A percentile compares a stretch with the other conserved stretches of the same genome.
These are phyloP conservation scores for Stellera chamaejasme DNA, from an alignment of 345 rosid species.

Conservation along the genomic window DNA sequence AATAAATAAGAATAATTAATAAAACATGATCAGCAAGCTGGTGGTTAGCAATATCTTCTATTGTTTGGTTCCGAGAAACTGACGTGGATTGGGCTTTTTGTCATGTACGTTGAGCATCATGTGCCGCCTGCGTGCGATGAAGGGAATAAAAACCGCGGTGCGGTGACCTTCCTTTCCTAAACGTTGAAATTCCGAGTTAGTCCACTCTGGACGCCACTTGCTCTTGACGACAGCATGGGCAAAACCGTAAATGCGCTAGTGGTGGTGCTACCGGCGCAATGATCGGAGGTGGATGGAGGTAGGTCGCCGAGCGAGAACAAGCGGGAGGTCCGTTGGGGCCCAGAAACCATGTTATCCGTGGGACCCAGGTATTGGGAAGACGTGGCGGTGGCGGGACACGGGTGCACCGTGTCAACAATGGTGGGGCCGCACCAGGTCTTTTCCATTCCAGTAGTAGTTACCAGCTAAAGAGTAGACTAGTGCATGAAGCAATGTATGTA, in stretches of 20 bases:
- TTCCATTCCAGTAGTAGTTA: slow-evolving; percentile 1
- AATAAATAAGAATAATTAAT: no score
- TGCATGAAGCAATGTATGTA: no score
- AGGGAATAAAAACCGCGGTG: slow-evolving; percentile 10
- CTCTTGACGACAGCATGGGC: not conserved
- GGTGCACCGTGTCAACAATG: slow-evolving; percentile 13
- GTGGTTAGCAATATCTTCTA: no score
- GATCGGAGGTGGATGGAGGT: slow-evolving; percentile 16
- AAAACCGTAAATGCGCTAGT: not conserved
- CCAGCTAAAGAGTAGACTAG: slow-evolving; percentile 17
- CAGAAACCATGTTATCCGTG: slow-evolving; percentile 18
- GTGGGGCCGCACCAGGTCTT: slow-evolving; percentile 27
- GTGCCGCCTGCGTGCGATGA: slow-evolving; percentile 21
- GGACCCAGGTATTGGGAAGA: slow-evolving; percentile 14
- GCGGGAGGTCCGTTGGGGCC: slow-evolving; percentile 45
- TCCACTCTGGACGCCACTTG: not conserved
- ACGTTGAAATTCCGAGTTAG: not conserved
- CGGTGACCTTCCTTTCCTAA: slow-evolving; percentile 13
- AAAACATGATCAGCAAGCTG: no score
- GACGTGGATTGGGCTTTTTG: slow-evolving; percentile 20
- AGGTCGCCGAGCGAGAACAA: slow-evolving; percentile 38
- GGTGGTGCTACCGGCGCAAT: slow-evolving; percentile 24
- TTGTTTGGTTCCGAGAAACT: not conserved
- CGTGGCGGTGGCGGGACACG: slow-evolving; percentile 20
- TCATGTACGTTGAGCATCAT: slow-evolving; percentile 16